phyloP scores from a whole-genome alignment of 768 basidiomycete genomes.

The Candolleomyces eurysporus region DNA sequence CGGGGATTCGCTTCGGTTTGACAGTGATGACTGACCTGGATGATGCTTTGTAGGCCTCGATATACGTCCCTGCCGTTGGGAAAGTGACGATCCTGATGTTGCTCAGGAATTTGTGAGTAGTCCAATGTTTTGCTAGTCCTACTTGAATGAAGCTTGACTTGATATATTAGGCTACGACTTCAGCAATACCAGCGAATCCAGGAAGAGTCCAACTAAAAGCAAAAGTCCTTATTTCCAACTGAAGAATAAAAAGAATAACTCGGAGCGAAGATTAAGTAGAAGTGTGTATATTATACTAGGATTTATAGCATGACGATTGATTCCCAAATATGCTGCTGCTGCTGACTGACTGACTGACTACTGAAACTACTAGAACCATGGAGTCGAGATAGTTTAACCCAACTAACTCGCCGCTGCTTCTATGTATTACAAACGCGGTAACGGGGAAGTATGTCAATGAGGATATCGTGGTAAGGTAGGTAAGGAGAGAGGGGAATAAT shows the following conservation, averaged over 20 bases:
- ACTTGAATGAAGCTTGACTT: background rate
- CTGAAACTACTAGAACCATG: background rate
- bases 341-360: background rate
- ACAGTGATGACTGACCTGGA: background rate
- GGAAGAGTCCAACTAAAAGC: constrained; percentile 2
- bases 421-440: background rate
- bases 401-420: background rate
- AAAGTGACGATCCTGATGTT: constrained; percentile 98
- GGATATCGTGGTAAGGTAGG: background rate
- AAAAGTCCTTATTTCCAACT: background rate
- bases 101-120: constrained; percentile 85
- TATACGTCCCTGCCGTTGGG: constrained; percentile 96
- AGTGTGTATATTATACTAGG: constrained; percentile 29
- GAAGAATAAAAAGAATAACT: background rate
- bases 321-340: constrained; percentile 18
- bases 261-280: constrained; percentile 19
- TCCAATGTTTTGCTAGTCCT: background rate
- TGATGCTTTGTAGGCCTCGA: constrained; percentile 61
- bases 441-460: background rate
- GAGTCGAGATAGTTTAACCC: no score
- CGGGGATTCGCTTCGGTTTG: background rate
- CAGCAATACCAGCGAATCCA: constrained; percentile 47
- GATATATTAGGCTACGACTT: constrained; percentile 46
- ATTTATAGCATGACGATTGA: constrained; percentile 14
- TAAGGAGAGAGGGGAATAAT: no score